Percentiles rank a stretch among this genome's conserved stretches.
Conservation (phyloP, 78 protist species). For the Pelomyxa schiedti region DNA sequence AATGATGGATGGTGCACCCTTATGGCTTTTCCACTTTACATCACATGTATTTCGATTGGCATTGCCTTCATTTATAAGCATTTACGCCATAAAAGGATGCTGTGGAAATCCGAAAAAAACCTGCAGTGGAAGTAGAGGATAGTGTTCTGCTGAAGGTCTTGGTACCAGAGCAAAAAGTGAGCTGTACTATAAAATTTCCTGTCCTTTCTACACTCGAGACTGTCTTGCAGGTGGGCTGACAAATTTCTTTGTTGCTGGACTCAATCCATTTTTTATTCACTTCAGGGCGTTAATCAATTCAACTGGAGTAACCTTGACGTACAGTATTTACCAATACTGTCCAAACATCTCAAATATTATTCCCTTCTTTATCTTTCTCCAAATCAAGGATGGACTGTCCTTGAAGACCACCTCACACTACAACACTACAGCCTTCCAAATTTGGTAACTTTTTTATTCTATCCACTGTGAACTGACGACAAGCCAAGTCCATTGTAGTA, state of each 20-base stretch:
- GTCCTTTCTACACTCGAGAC: neutral
- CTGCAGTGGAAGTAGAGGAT: too few species aligned
- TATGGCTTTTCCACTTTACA: too few species aligned
- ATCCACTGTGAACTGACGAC: neutral
- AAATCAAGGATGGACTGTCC: neutral
- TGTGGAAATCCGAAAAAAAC: too few species aligned
- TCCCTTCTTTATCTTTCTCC: neutral
- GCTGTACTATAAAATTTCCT: neutral
- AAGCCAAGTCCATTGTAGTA: neutral
- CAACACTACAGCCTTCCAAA: neutral
- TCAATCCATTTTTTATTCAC: too few species aligned
- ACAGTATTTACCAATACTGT: neutral
- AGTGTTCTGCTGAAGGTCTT: too few species aligned
- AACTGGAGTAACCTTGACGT: neutral
- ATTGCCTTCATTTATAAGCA: too few species aligned
- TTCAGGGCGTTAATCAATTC: neutral
- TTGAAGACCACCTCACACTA: neutral
- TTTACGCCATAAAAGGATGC: too few species aligned
- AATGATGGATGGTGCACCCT: too few species aligned
- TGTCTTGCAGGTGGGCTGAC: too few species aligned
- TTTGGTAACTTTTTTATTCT: neutral
- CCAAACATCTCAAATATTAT: neutral
- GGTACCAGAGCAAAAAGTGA: neutral
- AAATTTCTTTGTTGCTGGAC: too few species aligned
- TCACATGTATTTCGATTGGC: too few species aligned